phyloP scores from a whole-genome alignment of 2,329 filamentous ascomycete genomes.

The Xylariaceae sp. region DNA sequence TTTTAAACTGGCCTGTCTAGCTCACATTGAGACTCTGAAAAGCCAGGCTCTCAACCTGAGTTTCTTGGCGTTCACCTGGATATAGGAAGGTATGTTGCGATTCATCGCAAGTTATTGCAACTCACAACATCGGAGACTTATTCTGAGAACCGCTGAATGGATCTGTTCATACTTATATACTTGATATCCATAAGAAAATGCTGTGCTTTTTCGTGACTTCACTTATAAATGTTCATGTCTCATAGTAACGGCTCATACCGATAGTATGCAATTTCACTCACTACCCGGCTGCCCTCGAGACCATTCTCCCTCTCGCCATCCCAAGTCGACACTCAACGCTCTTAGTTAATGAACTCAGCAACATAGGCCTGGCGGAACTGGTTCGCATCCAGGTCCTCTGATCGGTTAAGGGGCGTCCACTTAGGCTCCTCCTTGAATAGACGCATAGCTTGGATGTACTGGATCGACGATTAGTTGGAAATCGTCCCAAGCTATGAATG shows the following conservation, averaged over 20 bases:
- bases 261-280: background rate
- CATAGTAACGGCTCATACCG: no score
- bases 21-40: no score
- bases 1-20: no score
- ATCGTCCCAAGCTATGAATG: background rate
- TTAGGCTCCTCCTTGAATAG: conserved; percentile 98
- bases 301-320: background rate
- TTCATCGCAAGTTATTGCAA: no score
- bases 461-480: background rate
- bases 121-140: background rate
- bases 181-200: background rate
- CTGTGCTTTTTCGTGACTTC: background rate
- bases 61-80: no score
- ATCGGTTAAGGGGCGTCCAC: conserved; percentile 90
- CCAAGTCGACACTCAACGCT: background rate
- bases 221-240: background rate
- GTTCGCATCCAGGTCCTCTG: conserved; percentile 71
- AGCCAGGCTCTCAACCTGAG: no score
- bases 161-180: background rate
- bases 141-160: background rate
- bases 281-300: background rate
- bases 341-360: conserved; percentile 34
- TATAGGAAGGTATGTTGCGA: no score
- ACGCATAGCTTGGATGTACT: conserved; percentile 95
- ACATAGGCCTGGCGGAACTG: conserved; percentile 74